Evolutionary conservation across 2,329 filamentous ascomycete species (phyloP).

Genomic region (Dactylella cylindrospora): DNA sequence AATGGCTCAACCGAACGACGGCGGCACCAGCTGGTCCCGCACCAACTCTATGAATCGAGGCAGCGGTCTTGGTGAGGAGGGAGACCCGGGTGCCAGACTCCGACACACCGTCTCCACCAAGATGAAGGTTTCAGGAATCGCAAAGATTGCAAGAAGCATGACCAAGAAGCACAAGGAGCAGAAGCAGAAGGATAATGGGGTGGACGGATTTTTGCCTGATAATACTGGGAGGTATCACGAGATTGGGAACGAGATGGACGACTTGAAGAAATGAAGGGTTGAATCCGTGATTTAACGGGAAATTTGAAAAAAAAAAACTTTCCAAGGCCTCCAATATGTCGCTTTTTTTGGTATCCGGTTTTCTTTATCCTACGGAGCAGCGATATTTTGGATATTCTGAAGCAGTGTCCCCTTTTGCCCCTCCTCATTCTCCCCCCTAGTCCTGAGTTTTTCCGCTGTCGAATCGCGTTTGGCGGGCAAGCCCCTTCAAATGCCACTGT

Average conservation of each 20-base stretch:
- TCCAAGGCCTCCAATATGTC: too few relatives aligned
- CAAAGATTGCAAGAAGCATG: constrained; percentile 29
- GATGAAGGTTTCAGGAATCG: constrained; percentile 10
- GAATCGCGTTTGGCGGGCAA: too few relatives aligned
- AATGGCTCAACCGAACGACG: constrained; percentile 8
- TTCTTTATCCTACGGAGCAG: too few relatives aligned
- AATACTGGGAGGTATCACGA: constrained; percentile 14
- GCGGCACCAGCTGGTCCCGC: constrained; percentile 30
- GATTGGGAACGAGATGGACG: constrained; percentile 38
- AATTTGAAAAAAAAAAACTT: too few relatives aligned
- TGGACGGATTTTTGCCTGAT: constrained; percentile 34
- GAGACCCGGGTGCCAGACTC: constrained; percentile 22
- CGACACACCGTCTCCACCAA: constrained; percentile 37
- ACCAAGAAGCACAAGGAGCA: constrained; percentile 40
- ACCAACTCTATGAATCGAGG: constrained; percentile 18
- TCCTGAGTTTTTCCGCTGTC: too few relatives aligned
- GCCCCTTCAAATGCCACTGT: too few relatives aligned
- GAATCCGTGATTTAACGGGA: too few relatives aligned
- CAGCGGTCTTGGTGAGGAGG: constrained; percentile 34
- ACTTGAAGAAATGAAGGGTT: constrained; percentile 25
- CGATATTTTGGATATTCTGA: too few relatives aligned
- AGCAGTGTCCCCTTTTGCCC: too few relatives aligned
- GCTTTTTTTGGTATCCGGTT: too few relatives aligned
- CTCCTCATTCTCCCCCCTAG: too few relatives aligned
- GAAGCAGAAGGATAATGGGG: constrained; percentile 19